phyloP scores from a whole-genome alignment of 148 eudicot species.

The Camellia lanceoleosa region DNA sequence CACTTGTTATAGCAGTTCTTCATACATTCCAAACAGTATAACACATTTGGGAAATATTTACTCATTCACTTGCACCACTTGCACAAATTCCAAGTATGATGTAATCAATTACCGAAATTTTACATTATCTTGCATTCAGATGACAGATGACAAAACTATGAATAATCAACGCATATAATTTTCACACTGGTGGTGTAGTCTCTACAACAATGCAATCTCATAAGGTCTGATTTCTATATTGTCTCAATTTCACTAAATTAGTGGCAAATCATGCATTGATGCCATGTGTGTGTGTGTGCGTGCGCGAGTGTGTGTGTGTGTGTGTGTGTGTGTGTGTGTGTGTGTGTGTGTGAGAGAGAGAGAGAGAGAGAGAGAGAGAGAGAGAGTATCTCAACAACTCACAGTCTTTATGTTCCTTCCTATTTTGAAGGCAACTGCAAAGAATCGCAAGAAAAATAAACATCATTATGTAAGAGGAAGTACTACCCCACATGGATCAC shows the following conservation, averaged over 20 bases:
- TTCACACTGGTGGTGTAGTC: background rate
- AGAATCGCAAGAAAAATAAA: conserved; percentile 22
- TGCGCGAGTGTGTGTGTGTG: background rate
- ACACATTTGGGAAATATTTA: background rate
- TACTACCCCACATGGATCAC: background rate
- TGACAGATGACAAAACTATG: background rate
- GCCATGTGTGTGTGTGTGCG: background rate
- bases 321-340: background rate
- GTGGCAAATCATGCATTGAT: background rate
- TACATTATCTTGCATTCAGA: background rate
- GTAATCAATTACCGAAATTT: too few relatives aligned
- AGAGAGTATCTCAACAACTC: conserved; percentile 16
- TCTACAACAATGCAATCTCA: background rate
- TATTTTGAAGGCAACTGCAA: conserved; percentile 31
- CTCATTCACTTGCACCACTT: background rate
- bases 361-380: background rate
- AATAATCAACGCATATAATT: background rate
- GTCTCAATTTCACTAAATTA: background rate
- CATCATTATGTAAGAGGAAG: background rate
- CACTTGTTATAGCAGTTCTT: background rate
- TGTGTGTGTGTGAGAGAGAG: background rate
- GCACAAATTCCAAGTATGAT: too few relatives aligned
- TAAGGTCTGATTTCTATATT: background rate
- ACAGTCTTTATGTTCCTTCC: conserved; percentile 42
- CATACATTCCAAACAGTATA: background rate